Evolutionary conservation across 331 rosid species (phyloP).

Genomic region (Prunus yedoensis): DNA sequence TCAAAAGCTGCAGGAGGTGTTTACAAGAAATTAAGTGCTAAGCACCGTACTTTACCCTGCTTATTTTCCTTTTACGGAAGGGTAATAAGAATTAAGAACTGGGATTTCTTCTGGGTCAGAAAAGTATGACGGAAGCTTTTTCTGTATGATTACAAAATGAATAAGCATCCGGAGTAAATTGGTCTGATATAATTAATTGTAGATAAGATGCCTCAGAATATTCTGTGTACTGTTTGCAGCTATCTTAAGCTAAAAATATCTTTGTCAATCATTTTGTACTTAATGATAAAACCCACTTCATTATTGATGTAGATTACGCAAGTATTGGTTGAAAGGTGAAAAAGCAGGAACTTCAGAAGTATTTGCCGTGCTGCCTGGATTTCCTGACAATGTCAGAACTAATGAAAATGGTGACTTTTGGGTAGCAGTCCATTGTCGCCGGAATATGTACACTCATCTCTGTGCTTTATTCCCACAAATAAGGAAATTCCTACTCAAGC

Average conservation of each 20-base stretch:
- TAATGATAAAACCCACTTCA: neutral
- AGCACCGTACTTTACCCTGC: neutral
- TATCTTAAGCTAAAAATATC: neutral
- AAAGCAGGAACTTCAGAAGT: conserved; percentile 80
- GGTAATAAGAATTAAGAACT: neutral
- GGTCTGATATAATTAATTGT: neutral
- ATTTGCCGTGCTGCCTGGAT: conserved; percentile 73
- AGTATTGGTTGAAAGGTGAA: conserved; percentile 87
- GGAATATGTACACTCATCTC: conserved; percentile 34
- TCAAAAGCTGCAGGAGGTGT: neutral
- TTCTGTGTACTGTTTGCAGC: neutral
- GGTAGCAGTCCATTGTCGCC: conserved; percentile 79
- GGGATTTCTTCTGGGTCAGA: too few species aligned
- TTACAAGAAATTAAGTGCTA: neutral
- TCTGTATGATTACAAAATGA: neutral
- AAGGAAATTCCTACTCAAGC: conserved; percentile 64
- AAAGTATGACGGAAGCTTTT: neutral
- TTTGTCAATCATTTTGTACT: neutral
- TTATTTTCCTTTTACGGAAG: neutral
- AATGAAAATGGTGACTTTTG: conserved; percentile 85
- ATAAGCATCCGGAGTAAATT: neutral
- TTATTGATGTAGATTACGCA: conserved; percentile 49
- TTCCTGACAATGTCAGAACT: conserved; percentile 82
- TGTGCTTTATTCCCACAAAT: conserved; percentile 52
- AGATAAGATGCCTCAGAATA: neutral